These are phyloP conservation scores for Grigorovia transvaalensis DNA, from an alignment of 805 yeast genomes.

Conservation along the genomic window DNA sequence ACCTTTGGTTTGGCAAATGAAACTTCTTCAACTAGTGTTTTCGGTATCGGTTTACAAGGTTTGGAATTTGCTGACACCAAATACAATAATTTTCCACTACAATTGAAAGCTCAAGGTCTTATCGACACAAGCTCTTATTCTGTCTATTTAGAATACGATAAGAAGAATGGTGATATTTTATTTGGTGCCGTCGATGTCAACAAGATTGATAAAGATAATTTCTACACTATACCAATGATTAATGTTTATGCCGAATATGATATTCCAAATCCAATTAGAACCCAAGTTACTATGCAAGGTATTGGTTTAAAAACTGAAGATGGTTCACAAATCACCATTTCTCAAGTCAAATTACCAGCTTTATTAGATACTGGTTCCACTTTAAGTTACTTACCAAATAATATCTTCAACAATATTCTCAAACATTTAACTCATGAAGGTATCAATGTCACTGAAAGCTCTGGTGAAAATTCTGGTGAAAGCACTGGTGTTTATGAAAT, in stretches of 20 bases:
- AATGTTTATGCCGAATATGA: slow-evolving; percentile 24
- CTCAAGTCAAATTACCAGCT: slow-evolving; percentile 27
- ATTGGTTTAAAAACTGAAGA: slow-evolving; percentile 11
- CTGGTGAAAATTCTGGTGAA: no score
- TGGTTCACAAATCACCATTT: slow-evolving; percentile 11
- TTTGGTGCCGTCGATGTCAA: slow-evolving; percentile 67
- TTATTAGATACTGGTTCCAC: slow-evolving; percentile 50
- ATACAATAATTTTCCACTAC: slow-evolving; percentile 59
- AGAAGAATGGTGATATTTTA: slow-evolving; percentile 42
- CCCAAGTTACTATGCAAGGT: slow-evolving; percentile 26
- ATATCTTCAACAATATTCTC: slow-evolving; percentile 18
- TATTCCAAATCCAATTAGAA: slow-evolving; percentile 10
- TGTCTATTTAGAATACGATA: slow-evolving; percentile 41
- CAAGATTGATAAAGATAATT: slow-evolving; percentile 42
- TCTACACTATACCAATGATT: slow-evolving; percentile 42
- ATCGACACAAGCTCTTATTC: slow-evolving; percentile 52
- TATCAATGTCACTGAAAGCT: slow-evolving; percentile 37
- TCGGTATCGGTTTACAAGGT: slow-evolving; percentile 42
- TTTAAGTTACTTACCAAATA: slow-evolving; percentile 37
- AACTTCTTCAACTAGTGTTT: slow-evolving; percentile 60
- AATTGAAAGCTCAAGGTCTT: slow-evolving; percentile 46
- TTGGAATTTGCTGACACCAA: slow-evolving; percentile 43
- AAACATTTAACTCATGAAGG: slow-evolving; percentile 27
- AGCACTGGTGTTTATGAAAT: slow-evolving; percentile 37
- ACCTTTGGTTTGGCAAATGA: slow-evolving; percentile 67